Base-by-base conservation (phyloP, 75 land plant species). In the Adiantum capillusveneris region DNA sequence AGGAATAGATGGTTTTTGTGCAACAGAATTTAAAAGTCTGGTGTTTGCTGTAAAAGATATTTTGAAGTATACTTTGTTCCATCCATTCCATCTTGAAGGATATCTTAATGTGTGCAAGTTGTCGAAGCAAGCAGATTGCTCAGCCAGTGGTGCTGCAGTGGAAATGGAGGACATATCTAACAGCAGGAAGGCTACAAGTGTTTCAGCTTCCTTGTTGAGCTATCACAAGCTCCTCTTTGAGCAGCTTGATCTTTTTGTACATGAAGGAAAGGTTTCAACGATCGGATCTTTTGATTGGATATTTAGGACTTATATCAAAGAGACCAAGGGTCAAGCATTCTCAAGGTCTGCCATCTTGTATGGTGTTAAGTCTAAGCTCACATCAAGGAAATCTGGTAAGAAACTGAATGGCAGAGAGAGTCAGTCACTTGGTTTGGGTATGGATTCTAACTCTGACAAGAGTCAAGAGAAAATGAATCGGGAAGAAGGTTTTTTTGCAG, bases 171-270 rank as follows among this genome's bases (percentile, higher is more conserved):
- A 64, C 28, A 49, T 62, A 51, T 21, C 46, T 27, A 52, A 30
- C 13, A 9, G 1, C 20, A 79, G 72, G 53, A 73, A 37, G 41
- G 41, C 34, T 51, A 11, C n/a, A 12, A 63, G 42, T 26, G 41
- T 19, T 7, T 25, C 39, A 2, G 13, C 27, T 34, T 53, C 42
- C 17, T 43, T 72, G 50, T 60, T 60, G 44, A 84, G 93, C 59
- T 88, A 88, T 51, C 88, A 81, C 53, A 76, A 57, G 64, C 75
- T 79, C 34, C 59, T 88, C 11, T 88, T 88, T 62, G 56, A 68
- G 22, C 76, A 76, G 68, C 43, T 88, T 39, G 58, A 73, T 31
- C 37, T 56, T 14, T 37, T 84, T 29, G 43, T 65, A 7, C 16
- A 53, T 17, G 68, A 57, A 24, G 76, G 76, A 60, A 79, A 70